Evolutionary conservation across 805 yeast genomes (phyloP), one percentile per base, ranked within the genome.

Genomic region (Wickerhamomyces ciferrii): DNA sequence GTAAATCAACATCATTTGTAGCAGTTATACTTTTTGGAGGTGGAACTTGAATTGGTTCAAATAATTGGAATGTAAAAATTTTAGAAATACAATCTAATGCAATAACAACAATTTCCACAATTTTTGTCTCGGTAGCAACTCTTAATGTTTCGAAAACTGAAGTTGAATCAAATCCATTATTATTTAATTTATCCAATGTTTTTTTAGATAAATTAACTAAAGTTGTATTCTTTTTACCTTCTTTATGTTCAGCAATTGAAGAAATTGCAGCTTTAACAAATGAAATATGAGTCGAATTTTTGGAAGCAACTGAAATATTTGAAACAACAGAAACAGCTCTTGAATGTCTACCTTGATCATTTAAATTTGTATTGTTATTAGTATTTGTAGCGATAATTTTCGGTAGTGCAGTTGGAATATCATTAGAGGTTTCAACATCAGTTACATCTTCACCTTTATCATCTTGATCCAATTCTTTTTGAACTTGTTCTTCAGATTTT

Each of bases 11-110:
- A 11, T 53, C 48, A 14, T 47, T 49, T 25, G 55, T n/a, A 9
- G 63, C 55, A 5, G 59, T 49, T 46, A 62, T 55, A 4, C 72
- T 58, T 53, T 67, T 74, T 44, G 69, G 70, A 2, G 70, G 70
- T 39, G 77, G 69, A 18, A 80, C 83, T 20, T 70, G 62, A 21
- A 79, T 72, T 39, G 78, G 74, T 47, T 76, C 87, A 58, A 91
- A 84, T 44, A 84, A 78, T 34, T 89, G 84, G 61, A 87, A 88
- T n/a, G 95, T 86, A 63, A 91, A 87, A 18, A 90, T 73, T 63
- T 91, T 94, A 45, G 96, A 87, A 47, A 94, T 76, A 52, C 92
- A 78, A 61, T 92, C 97, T 52, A 92, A 72, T 1, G 97, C 89
- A 40, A 76, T 72, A 17, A 84, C 74, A 54, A 86, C 85, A 40